Base-by-base conservation (phyloP, 805 yeast genomes). In the Spathaspora girioi region DNA sequence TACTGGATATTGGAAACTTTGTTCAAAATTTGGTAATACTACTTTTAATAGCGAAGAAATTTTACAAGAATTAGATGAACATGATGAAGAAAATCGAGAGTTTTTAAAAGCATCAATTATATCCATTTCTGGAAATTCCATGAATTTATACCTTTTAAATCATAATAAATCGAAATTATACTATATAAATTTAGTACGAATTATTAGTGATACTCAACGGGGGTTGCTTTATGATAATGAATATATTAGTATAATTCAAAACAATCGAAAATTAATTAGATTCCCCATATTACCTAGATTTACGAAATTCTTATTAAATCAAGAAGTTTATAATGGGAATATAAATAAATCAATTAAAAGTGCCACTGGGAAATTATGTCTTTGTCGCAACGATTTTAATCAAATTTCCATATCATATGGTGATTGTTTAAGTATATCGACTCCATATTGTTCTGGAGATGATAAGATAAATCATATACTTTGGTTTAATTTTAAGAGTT, bases 401-500 rank as follows among this genome's bases (percentile, higher is more conserved):
- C 75, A 70, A 53, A 46, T 70, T 11, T 56, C 67, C 3, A 60
- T 69, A 5, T 57, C 71, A 0, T 68, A 53, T 54, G 69, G 69
- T 6, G 62, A 63, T 44, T 47, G 62, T 31, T 38, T 70, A 10
- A 50, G 71, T 0, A 51, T 70, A 8, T 67, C 73, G 0, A 70
- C 72, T 1, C 70, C 73, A 5, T 61, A 53, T 29, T 57, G 58
- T 14, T 50, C 57, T 11, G 54, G 59, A 12, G 57, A 57, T 14
- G 57, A 54, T 29, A 57, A 62, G 32, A 49, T 57, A 6, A 69
- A 69, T 50, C 77, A 73, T 49, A 60, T 69, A 5, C 52, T 72
- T 10, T 75, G 79, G 79, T 73, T 62, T 52, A 68, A 66, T 49
- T 72, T 71, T 51, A 63, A 61, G 42, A 68, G 70, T 54, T 67